Evolutionary conservation across 1,284 basidiomycete species (phyloP).

Genomic region (Anthracocystis panici-leucophaei): DNA sequence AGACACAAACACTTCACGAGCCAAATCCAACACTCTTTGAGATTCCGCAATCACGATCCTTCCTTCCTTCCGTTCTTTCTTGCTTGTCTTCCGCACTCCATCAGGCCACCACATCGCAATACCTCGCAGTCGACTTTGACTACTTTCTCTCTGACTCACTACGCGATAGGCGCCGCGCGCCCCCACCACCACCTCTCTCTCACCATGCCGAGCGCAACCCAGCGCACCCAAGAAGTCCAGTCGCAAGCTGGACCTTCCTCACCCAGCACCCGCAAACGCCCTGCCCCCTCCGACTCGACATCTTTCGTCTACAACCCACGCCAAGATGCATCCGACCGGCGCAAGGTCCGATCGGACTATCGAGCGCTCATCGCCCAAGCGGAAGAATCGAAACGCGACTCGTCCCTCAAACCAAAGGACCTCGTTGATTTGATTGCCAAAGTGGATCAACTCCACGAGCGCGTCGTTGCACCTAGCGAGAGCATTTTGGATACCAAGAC

Average conservation of each 20-base stretch:
- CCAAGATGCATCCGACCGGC: slow-evolving; percentile 44
- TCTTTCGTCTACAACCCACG: slow-evolving; percentile 57
- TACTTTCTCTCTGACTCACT: not conserved
- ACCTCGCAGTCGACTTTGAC: not conserved
- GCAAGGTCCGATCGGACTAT: slow-evolving; percentile 55
- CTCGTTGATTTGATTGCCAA: slow-evolving; percentile 26
- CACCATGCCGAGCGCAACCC: slow-evolving; percentile 7
- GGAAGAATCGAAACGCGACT: slow-evolving; percentile 42
- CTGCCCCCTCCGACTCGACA: not conserved
- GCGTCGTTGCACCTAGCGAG: slow-evolving; percentile 33
- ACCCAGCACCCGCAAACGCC: slow-evolving; percentile 21
- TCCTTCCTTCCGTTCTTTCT: no score
- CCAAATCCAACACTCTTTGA: slow-evolving; percentile 14
- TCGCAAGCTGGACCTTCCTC: slow-evolving; percentile 34
- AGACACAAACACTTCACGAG: slow-evolving; percentile 1
- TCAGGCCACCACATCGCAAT: not conserved
- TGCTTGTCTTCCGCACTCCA: not conserved
- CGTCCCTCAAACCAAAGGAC: slow-evolving; percentile 26
- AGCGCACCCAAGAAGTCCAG: slow-evolving; percentile 11
- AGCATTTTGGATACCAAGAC: slow-evolving; percentile 62
- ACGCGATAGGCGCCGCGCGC: not conserved
- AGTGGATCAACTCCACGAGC: slow-evolving; percentile 30
- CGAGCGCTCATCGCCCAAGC: slow-evolving; percentile 53
- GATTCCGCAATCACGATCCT: not conserved
- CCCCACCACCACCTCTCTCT: not conserved